Percentiles rank a stretch among this genome's conserved stretches.
These are phyloP conservation scores for Neofusicoccum umdonicola DNA, from an alignment of 2,329 filamentous ascomycete genomes.

Conservation along the genomic window DNA sequence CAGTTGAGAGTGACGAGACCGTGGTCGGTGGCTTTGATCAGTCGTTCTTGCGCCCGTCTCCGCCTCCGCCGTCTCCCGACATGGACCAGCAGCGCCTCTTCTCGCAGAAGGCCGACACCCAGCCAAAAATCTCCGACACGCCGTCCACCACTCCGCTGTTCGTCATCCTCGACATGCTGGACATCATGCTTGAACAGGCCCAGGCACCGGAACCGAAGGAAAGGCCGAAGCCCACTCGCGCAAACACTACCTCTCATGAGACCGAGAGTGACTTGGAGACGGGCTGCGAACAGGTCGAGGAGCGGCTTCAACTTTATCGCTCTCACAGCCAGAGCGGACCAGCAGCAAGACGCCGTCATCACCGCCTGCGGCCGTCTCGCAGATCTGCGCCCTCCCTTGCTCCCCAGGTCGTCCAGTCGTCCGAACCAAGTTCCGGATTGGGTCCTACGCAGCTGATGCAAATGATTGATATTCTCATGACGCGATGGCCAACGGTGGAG, in stretches of 20 bases:
- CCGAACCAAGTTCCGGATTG: neutral
- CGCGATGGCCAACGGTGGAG: slow-evolving; percentile 11
- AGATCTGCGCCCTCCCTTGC: neutral
- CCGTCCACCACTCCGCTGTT: slow-evolving; percentile 10
- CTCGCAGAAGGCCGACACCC: neutral
- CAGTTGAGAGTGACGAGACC: neutral
- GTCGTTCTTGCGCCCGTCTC: neutral
- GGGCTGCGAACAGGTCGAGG: neutral
- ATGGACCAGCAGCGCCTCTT: neutral
- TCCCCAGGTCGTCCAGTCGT: neutral
- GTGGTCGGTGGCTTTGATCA: neutral
- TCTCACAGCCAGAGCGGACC: slow-evolving; percentile 3
- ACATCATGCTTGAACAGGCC: slow-evolving; percentile 12
- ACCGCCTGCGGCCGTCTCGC: neutral
- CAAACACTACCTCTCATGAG: neutral
- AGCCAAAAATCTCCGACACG: slow-evolving; percentile 1
- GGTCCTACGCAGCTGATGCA: slow-evolving; percentile 1
- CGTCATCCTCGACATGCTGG: slow-evolving; percentile 9
- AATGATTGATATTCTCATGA: slow-evolving; percentile 14
- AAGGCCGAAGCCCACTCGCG: neutral
- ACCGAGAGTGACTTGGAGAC: neutral
- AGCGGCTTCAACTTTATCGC: neutral
- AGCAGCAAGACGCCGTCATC: neutral
- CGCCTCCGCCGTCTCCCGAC: slow-evolving; percentile 5
- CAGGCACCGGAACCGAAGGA: neutral